Conservation (phyloP, 2,329 filamentous ascomycete genomes). For the Byssochlamys sp. region DNA sequence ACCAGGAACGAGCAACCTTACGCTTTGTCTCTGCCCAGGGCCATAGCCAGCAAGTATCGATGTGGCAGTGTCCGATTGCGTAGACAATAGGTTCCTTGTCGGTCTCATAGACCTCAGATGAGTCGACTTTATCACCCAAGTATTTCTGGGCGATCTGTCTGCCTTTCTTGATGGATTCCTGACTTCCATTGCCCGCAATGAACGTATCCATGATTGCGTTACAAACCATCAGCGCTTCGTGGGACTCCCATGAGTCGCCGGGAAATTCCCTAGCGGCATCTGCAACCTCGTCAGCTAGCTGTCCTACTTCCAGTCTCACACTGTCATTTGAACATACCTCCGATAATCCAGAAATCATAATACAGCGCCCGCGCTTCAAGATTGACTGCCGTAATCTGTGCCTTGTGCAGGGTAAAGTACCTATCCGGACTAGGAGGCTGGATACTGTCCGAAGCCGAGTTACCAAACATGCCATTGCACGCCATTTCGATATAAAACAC, state of each 20-base stretch:
- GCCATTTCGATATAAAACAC: constrained; percentile 95
- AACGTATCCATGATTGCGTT: constrained; percentile 87
- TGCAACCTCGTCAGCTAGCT: constrained; percentile 8
- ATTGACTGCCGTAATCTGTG: constrained; percentile 83
- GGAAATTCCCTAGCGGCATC: constrained; percentile 90
- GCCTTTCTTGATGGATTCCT: constrained; percentile 67
- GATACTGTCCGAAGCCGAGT: constrained; percentile 73
- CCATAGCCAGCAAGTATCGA: constrained; percentile 98
- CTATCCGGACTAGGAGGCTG: constrained; percentile 80
- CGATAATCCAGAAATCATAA: constrained; percentile 93
- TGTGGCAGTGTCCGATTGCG: constrained; percentile 91
- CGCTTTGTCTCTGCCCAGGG: constrained; percentile 95
- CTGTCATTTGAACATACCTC: constrained; percentile 24
- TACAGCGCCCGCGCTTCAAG: constrained; percentile 70
- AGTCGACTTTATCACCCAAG: constrained; percentile 70
- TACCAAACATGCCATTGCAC: constrained; percentile 97
- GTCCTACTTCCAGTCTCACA: not conserved
- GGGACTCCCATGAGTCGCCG: constrained; percentile 75
- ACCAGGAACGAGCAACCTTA: constrained; percentile 92
- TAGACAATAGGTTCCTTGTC: constrained; percentile 68
- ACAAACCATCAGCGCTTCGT: constrained; percentile 70
- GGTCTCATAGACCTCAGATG: constrained; percentile 70
- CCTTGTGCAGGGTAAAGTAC: constrained; percentile 65
- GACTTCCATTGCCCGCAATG: constrained; percentile 61
- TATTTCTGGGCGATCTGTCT: constrained; percentile 77